Evolutionary conservation across 2,329 filamentous ascomycete genomes (phyloP).

Genomic region (Microthyrium microscopicum): DNA sequence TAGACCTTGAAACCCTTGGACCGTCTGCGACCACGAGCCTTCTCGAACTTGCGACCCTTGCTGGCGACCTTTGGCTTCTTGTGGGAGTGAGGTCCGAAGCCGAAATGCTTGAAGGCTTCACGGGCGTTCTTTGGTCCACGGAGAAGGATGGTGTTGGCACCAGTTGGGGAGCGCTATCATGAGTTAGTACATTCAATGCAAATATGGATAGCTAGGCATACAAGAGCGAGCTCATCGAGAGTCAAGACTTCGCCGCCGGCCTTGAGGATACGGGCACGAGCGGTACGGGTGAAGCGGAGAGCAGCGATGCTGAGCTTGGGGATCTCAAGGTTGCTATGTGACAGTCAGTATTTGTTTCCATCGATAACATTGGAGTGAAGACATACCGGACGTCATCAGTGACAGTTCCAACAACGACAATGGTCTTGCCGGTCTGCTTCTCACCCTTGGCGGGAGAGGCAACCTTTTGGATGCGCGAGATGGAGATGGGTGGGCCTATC

Average conservation of each 20-base stretch:
- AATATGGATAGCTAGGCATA: background rate
- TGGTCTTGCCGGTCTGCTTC: conserved; percentile 51
- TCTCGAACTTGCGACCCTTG: conserved; percentile 99
- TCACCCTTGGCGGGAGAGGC: conserved; percentile 36
- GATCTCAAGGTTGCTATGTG: conserved; percentile 46
- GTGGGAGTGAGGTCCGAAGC: conserved; percentile 92
- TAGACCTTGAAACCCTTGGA: conserved; percentile 99
- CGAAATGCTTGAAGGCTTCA: conserved; percentile 98
- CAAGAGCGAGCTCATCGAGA: conserved; percentile 78
- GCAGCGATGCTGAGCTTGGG: conserved; percentile 91
- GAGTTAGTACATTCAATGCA: background rate
- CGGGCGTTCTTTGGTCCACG: conserved; percentile 96
- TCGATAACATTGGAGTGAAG: conserved; percentile 10
- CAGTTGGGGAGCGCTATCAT: conserved; percentile 67
- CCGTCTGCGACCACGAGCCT: conserved; percentile 94
- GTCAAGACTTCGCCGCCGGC: conserved; percentile 92
- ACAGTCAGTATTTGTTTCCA: conserved; percentile 1
- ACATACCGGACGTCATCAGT: conserved; percentile 83
- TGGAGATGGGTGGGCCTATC: conserved; percentile 60
- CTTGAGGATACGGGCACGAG: conserved; percentile 80
- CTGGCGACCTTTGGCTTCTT: conserved; percentile 98
- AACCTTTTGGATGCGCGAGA: conserved; percentile 86
- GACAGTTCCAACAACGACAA: conserved; percentile 87
- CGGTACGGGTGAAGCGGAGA: conserved; percentile 90
- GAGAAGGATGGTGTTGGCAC: conserved; percentile 91